Conservation (phyloP, 108 stramenopile genomes). For the Cylindrotheca closterium region DNA sequence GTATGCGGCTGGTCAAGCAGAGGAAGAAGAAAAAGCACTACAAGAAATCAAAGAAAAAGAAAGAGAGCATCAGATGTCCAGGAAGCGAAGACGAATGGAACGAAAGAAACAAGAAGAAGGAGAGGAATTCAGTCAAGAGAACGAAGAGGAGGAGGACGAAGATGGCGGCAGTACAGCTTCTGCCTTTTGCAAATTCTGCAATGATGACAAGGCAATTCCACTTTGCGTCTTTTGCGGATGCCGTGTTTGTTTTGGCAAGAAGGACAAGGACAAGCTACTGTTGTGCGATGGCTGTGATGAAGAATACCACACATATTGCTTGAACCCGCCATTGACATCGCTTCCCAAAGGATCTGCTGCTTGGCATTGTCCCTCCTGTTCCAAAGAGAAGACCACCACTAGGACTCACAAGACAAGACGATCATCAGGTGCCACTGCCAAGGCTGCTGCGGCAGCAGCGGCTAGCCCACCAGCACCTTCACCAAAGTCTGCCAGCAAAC, state of each 20-base stretch:
- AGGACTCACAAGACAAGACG: constrained; percentile 2
- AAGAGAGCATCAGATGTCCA: neutral
- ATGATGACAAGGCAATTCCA: constrained; percentile 58
- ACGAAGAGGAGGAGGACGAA: neutral
- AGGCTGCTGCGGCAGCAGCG: neutral
- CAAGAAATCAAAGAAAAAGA: constrained; percentile 8
- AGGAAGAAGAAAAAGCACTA: neutral
- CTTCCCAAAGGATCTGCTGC: constrained; percentile 36
- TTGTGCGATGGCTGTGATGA: constrained; percentile 45
- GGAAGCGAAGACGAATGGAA: neutral
- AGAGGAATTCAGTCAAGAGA: neutral
- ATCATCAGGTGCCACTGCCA: neutral
- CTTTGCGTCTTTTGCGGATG: constrained; percentile 86
- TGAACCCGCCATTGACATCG: constrained; percentile 29
- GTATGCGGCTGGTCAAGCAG: neutral
- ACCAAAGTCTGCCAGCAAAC: constrained; percentile 4
- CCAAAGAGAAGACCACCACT: constrained; percentile 1
- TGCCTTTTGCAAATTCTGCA: constrained; percentile 54
- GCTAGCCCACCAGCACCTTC: constrained; percentile 11
- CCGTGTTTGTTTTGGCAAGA: constrained; percentile 82
- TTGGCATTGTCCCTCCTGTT: constrained; percentile 60
- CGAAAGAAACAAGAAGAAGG: constrained; percentile 9
- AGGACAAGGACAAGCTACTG: constrained; percentile 45
- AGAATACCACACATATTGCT: constrained; percentile 56
- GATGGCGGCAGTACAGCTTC: neutral